These are phyloP conservation scores for Senna siamea DNA, from an alignment of 306 rosid species.

Conservation along the genomic window DNA sequence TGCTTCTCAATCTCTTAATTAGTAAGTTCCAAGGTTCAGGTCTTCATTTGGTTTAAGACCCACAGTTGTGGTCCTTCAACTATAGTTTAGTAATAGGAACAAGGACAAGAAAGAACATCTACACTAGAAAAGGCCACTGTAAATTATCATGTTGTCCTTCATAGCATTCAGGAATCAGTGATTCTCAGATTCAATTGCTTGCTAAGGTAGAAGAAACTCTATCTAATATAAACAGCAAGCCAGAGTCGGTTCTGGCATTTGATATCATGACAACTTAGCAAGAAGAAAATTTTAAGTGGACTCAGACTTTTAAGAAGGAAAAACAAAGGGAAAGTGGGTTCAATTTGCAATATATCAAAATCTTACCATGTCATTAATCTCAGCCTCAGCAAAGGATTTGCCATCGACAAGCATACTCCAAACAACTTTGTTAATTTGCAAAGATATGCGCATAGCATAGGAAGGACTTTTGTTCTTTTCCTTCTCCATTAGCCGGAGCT, in stretches of 20 bases:
- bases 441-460: constrained; percentile 94
- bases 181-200: constrained; percentile 15
- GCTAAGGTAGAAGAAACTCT: constrained; percentile 10
- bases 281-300: constrained; percentile 20
- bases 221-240: constrained; percentile 1
- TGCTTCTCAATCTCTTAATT: too few species aligned
- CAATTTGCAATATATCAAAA: constrained; percentile 14
- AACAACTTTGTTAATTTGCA: constrained; percentile 88
- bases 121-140: too few species aligned
- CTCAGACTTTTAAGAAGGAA: constrained; percentile 28
- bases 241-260: constrained; percentile 14
- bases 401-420: constrained; percentile 99
- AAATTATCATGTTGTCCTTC: too few species aligned
- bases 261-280: constrained; percentile 6
- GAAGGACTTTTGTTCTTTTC: constrained; percentile 99
- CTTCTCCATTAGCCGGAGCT: constrained; percentile 83
- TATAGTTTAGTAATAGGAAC: too few species aligned
- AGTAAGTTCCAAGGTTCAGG: too few species aligned
- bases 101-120: constrained; percentile 29
- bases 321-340: neutral
- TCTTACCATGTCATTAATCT: constrained; percentile 96
- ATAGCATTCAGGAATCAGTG: constrained; percentile 11
- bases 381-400: constrained; percentile 97
- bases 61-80: too few species aligned
- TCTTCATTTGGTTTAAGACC: too few species aligned